Base-by-base conservation (phyloP, 257 asterid species). In the Solanum medicagineum region DNA sequence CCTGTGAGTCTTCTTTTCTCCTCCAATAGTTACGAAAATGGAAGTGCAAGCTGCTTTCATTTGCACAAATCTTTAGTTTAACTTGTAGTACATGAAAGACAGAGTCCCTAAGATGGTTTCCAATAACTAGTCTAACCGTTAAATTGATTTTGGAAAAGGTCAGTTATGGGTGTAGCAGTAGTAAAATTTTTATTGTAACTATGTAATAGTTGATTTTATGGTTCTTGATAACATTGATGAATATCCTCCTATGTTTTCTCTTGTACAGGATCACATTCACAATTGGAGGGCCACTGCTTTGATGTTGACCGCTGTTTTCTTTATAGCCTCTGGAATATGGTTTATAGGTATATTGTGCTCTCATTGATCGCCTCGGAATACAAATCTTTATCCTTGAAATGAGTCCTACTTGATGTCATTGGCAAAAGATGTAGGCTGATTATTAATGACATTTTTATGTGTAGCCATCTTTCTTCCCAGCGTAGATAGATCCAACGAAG, bases 231-330 rank as follows among this genome's bases (percentile, higher is more conserved):
- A 13, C 60, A 49, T 22, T 22, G 44, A 75, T 49, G 22, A 49
- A 49, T 47, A 47, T 49, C 45, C 83, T 79, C 42, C 7, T 53
- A 60, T 6, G 29, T n/a, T 0, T 81, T 73, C 19, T 47, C 9
- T 84, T 87, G 36, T 89, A 92, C 94, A 97, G 99, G 99, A 97
- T 87, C 90, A 40, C 47, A 86, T 97, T 44, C 56, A 95, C 90
- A 97, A 97, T 80, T 97, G 99, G 99, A 95, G 98, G 91, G 69
- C 51, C 40, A 93, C 98, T 40, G 93, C 99, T 53, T 93, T 97
- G 59, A 86, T 85, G 59, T 88, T 95, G 88, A 92, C 99, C 11
- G 92, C 99, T 6, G 54, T 97, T 89, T 86, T 97, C 79, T 95
- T 97, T 79, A 32, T 95, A 70, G 93, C 99, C 10, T 91, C 98